Base-by-base conservation (phyloP, 2,329 filamentous ascomycete genomes). In the Botryotinia globosa region DNA sequence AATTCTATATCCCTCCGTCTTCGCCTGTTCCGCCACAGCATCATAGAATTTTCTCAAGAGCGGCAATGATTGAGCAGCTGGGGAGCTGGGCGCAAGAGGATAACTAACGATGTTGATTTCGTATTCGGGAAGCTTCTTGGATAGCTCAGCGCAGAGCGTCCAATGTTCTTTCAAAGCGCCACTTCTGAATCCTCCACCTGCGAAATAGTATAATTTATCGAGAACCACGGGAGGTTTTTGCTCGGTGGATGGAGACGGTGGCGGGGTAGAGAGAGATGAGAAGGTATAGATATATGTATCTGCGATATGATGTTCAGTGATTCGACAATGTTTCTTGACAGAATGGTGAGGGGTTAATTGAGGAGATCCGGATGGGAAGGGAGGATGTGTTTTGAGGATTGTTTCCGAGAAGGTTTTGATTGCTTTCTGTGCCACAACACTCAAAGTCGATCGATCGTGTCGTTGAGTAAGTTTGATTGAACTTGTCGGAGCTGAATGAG, bases 391-490 rank as follows among this genome's bases (percentile, higher is more conserved):
- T 37, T 65, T 65, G 44, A 65, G 63, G 7, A 65, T 65, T 16
- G 63, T 37, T 37, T 65, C 45, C 14, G 63, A 48, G 44, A 65
- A 65, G 7, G 44, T 65, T 7, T 65, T 65, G 63, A 65, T 18
- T 7, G 42, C 63, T 51, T 65, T 65, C 34, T 65, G 63, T 7
- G 63, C 22, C 1, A 65, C 8, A 4, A 25, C 29, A 34, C 44
- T 65, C 45, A 65, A 25, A 34, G n/a, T 51, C 7, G 63, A 65
- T 65, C 44, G 44, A 65, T 65, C 63, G 37, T 51, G 20, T n/a
- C 63, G 63, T 51, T 65, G 63, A n/a, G 63, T 65, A 32, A 65
- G 63, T 51, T 65, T 65, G 44, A 65, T 65, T 51, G 63, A 65
- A 22, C 63, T 65, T 29, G 25, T n/a, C 5, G 62, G 32, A 22